These are phyloP conservation scores for Dactylellina cionopaga DNA, from an alignment of 2,329 filamentous ascomycete genomes.

Conservation along the genomic window DNA sequence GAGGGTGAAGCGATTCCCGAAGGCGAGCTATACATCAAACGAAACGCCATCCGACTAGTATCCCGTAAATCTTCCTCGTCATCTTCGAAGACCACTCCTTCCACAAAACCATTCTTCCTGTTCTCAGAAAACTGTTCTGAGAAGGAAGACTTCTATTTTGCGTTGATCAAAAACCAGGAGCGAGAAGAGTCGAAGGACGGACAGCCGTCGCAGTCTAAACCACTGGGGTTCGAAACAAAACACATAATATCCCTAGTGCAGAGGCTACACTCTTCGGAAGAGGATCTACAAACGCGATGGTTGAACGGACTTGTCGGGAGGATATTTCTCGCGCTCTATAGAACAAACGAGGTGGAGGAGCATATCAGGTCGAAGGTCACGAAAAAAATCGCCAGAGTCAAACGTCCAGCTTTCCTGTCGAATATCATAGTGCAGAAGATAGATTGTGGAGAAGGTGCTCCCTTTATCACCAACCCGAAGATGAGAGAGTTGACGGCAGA, in stretches of 20 bases:
- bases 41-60: slow-evolving; percentile 84
- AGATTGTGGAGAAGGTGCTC: slow-evolving; percentile 84
- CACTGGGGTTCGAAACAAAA: slow-evolving; percentile 80
- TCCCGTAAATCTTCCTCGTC: slow-evolving; percentile 70
- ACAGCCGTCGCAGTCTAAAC: slow-evolving; percentile 67
- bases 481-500: slow-evolving; percentile 90
- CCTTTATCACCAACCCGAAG: slow-evolving; percentile 86
- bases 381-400: slow-evolving; percentile 94
- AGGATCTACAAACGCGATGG: slow-evolving; percentile 90
- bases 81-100: slow-evolving; percentile 62
- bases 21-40: slow-evolving; percentile 93
- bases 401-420: slow-evolving; percentile 88
- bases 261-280: slow-evolving; percentile 87
- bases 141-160: slow-evolving; percentile 98
- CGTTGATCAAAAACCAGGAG: slow-evolving; percentile 84
- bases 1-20: slow-evolving; percentile 75
- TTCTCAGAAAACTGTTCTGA: slow-evolving; percentile 96
- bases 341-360: slow-evolving; percentile 81
- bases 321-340: slow-evolving; percentile 86
- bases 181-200: slow-evolving; percentile 63
- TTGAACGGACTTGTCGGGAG: slow-evolving; percentile 90
- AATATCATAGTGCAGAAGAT: slow-evolving; percentile 84
- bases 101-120: slow-evolving; percentile 82
- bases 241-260: slow-evolving; percentile 91
- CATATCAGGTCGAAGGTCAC: slow-evolving; percentile 85